Evolutionary conservation across 2,329 filamentous ascomycete species (phyloP).

Genomic region (Cladophialophora carrionii): DNA sequence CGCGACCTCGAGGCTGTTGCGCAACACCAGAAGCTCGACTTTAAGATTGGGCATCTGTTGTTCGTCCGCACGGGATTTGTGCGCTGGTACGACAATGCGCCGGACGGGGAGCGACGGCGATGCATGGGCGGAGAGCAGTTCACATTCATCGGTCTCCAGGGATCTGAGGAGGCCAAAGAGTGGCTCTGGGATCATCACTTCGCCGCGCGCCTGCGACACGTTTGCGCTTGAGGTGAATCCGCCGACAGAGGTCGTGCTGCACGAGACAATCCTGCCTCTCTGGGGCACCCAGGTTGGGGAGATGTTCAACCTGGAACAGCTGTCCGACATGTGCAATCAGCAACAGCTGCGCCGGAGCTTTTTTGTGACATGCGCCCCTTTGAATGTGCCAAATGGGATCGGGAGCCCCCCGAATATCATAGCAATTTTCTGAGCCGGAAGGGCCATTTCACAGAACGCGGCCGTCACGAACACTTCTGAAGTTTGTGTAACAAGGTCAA

Average conservation of each 20-base stretch:
- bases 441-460: no score
- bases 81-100: neutral
- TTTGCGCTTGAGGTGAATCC: neutral
- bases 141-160: neutral
- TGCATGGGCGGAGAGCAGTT: conserved; percentile 33
- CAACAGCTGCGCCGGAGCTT: neutral
- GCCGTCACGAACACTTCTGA: neutral
- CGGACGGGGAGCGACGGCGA: neutral
- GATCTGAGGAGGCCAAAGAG: neutral
- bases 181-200: neutral
- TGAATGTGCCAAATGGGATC: neutral
- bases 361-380: neutral
- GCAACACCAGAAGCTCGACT: neutral
- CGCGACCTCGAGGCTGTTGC: neutral
- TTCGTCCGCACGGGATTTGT: neutral
- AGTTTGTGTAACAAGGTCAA: neutral
- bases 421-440: neutral
- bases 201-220: neutral
- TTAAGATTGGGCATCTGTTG: neutral
- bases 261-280: neutral
- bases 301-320: neutral
- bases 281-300: neutral
- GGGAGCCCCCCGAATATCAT: neutral
- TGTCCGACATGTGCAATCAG: neutral
- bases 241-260: neutral